Evolutionary conservation across 73 alveolate genomes (phyloP), one percentile per base, ranked within the genome.

Genomic region (Paramecium octaurelia): DNA sequence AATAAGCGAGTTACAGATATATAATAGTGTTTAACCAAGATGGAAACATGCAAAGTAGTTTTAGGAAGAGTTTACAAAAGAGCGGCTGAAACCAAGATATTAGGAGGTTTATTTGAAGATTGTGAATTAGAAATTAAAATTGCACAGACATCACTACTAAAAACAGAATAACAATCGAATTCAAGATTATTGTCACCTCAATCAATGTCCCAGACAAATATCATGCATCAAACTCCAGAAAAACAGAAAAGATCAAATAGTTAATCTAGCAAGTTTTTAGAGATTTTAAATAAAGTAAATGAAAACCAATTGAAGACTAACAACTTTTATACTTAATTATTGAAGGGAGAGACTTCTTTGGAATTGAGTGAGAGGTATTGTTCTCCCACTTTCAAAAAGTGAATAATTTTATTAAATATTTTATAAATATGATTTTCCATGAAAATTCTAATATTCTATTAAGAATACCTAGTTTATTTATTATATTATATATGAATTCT

Each of bases 31-130:
- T 16, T 69, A 21, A 23, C 21, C 9, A 69, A 27, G 35, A 3
- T 21, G 50, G 85, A 16, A 69, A 24, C 38, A 21, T 18, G 23
- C 7, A 21, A 29, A 24, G 85, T 69, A 38, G 38, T 24, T 8
- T 21, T 69, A 21, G 85, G 85, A 21, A 21, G 43, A 27, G 85
- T 69, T 8, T 69, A 69, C 23, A 69, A 27, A 16, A 69, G 46
- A 69, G 8, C 21, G 11, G 16, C n/a, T 21, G 85, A 69, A 21
- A 5, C 21, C 8, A 27, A 21, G 21, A 29, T 69, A 24, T 69
- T 69, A 69, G 85, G 85, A 21, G 85, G 85, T 23, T 29, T 69
- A 69, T 23, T 69, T 23, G 85, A 69, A 16, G 85, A 69, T 69
- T 6, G 48, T 23, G 43, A 18, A 69, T 21, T 69, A 23, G 85